Percentiles rank a stretch among this genome's conserved stretches.
Evolutionary conservation across 495 filamentous ascomycete species (phyloP).

Genomic region (Xanthoparmelia taractica): DNA sequence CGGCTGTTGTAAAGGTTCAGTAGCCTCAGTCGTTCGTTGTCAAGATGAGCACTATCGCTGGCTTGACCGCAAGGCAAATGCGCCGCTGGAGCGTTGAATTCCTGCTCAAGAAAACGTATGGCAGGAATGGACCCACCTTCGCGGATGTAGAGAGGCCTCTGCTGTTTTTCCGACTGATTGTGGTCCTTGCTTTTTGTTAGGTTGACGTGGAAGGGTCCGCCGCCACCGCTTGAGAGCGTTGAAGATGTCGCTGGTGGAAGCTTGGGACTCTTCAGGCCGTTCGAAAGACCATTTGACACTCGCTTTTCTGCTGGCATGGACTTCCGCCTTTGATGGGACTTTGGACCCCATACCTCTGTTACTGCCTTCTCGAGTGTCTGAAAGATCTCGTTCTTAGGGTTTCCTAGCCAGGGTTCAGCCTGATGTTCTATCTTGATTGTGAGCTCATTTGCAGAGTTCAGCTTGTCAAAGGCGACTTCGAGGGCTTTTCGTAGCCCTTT

Average conservation of each 20-base stretch:
- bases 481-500: slow-evolving; percentile 58
- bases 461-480: slow-evolving; percentile 57
- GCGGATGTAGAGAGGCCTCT: slow-evolving; percentile 66
- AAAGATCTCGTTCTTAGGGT: slow-evolving; percentile 85
- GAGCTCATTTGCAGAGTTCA: slow-evolving; percentile 73
- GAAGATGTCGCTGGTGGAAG: slow-evolving; percentile 48
- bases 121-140: slow-evolving; percentile 93
- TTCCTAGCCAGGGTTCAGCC: slow-evolving; percentile 93
- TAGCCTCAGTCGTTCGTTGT: slow-evolving; percentile 84
- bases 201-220: slow-evolving; percentile 29
- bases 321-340: slow-evolving; percentile 27
- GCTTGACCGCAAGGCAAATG: slow-evolving; percentile 93
- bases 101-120: slow-evolving; percentile 89
- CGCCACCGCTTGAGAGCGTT: slow-evolving; percentile 46
- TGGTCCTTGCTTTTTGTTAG: slow-evolving; percentile 9
- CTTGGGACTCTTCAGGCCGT: slow-evolving; percentile 33
- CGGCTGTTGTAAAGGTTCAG: slow-evolving; percentile 84
- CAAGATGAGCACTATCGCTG: slow-evolving; percentile 87
- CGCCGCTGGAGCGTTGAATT: slow-evolving; percentile 85
- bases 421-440: slow-evolving; percentile 80
- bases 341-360: slow-evolving; percentile 67
- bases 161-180: neutral
- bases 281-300: slow-evolving; percentile 31
- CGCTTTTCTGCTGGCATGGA: slow-evolving; percentile 27
- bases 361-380: slow-evolving; percentile 80